These are phyloP conservation scores for Penstemon davidsonii DNA, from an alignment of 257 asterid genomes.

Conservation along the genomic window DNA sequence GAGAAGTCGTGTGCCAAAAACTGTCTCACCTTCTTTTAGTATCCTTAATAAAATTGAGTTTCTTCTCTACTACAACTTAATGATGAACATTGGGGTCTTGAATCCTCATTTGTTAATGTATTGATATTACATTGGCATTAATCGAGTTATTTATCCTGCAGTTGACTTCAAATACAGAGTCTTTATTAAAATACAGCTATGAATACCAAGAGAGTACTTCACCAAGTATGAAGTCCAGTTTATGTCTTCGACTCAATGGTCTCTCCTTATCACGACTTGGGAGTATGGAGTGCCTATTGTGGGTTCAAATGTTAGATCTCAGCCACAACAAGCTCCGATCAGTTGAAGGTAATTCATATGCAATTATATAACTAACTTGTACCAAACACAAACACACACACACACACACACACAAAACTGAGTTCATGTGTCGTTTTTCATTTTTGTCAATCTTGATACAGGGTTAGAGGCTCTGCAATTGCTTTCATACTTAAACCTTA, in stretches of 20 bases:
- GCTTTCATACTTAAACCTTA: slow-evolving; percentile 74
- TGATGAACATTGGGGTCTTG: not conserved
- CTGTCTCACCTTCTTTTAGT: not conserved
- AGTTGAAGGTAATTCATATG: slow-evolving; percentile 61
- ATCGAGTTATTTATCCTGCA: slow-evolving; percentile 22
- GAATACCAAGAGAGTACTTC: slow-evolving; percentile 53
- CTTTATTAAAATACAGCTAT: slow-evolving; percentile 46
- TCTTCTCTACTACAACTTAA: not conserved
- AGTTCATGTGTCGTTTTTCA: not conserved
- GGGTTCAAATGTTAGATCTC: slow-evolving; percentile 96
- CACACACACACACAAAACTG: not conserved
- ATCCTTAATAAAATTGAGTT: not conserved
- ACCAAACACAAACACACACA: not conserved
- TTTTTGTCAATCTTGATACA: slow-evolving; percentile 32
- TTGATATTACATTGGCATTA: not conserved
- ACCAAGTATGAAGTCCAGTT: slow-evolving; percentile 34
- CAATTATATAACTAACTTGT: not conserved
- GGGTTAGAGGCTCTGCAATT: slow-evolving; percentile 90
- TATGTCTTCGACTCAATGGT: slow-evolving; percentile 54
- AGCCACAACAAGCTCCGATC: slow-evolving; percentile 81
- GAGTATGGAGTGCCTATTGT: slow-evolving; percentile 63
- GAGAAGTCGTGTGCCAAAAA: not conserved
- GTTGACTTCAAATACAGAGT: slow-evolving; percentile 55
- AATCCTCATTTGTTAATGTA: not conserved
- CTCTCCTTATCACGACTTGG: slow-evolving; percentile 78